Percentiles rank a stretch among this genome's conserved stretches.
Evolutionary conservation across 2,329 filamentous ascomycete genomes (phyloP).

Genomic region (Beauveria brongniartii): DNA sequence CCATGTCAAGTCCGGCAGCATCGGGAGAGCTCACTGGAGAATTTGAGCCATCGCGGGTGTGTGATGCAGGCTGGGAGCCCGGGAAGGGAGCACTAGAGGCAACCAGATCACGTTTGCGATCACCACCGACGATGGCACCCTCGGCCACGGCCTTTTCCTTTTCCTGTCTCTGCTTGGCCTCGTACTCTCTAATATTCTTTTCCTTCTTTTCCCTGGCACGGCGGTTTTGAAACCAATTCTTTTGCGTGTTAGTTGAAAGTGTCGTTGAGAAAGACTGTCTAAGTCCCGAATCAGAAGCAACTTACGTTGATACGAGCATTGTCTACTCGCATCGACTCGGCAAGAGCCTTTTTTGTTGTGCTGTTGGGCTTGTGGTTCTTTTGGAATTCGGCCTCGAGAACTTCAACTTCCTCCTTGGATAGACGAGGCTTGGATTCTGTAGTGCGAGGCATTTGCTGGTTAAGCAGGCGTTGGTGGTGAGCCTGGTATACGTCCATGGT

Average conservation of each 20-base stretch:
- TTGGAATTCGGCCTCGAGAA: slow-evolving; percentile 53
- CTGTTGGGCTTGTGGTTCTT: slow-evolving; percentile 59
- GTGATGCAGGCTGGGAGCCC: slow-evolving; percentile 16
- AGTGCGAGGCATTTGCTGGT: slow-evolving; percentile 31
- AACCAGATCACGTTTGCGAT: slow-evolving; percentile 28
- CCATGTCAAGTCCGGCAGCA: neutral
- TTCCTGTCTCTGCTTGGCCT: slow-evolving; percentile 29
- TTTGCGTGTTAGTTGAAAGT: slow-evolving; percentile 21
- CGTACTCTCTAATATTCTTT: slow-evolving; percentile 40
- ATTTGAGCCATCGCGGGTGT: slow-evolving; percentile 11
- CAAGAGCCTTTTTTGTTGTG: slow-evolving; percentile 51
- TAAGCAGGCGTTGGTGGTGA: slow-evolving; percentile 29
- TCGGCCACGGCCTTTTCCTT: slow-evolving; percentile 24
- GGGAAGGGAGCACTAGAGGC: slow-evolving; percentile 34
- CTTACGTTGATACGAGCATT: slow-evolving; percentile 55
- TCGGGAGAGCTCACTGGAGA: slow-evolving; percentile 1
- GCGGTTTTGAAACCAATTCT: slow-evolving; percentile 66
- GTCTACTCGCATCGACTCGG: slow-evolving; percentile 55
- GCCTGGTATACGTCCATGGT: slow-evolving; percentile 30
- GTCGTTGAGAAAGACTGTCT: neutral
- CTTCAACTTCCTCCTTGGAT: slow-evolving; percentile 51
- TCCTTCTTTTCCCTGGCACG: slow-evolving; percentile 59
- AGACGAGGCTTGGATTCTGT: slow-evolving; percentile 45
- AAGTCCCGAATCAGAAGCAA: slow-evolving; percentile 6
- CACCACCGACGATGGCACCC: slow-evolving; percentile 20